Conservation (phyloP, 176 grass and related monocot genomes). For the Secale cereale region DNA sequence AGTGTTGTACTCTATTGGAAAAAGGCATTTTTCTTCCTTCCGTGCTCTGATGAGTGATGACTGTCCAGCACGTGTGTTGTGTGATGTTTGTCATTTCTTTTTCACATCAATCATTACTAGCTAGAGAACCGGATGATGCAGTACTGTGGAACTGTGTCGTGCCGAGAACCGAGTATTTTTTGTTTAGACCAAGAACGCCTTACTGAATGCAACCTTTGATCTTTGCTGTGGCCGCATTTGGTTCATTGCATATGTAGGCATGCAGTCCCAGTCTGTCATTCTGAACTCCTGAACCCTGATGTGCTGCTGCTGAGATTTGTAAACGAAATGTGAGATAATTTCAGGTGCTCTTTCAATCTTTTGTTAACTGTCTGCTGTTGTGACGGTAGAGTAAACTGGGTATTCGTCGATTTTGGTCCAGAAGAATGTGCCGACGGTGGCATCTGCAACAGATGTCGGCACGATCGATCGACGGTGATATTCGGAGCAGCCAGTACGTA, state of each 20-base stretch:
- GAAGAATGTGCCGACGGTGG: not conserved
- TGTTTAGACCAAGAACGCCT: not conserved
- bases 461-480: not conserved
- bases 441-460: not conserved
- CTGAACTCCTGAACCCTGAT: not conserved
- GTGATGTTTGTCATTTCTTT: not conserved
- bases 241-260: not conserved
- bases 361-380: not conserved
- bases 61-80: not conserved
- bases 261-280: not conserved
- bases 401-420: not conserved
- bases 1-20: slow-evolving; percentile 9
- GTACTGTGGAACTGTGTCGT: not conserved
- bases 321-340: not conserved
- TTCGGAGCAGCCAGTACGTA: not conserved
- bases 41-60: not conserved
- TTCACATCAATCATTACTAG: not conserved
- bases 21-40: not conserved
- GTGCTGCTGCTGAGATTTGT: not conserved
- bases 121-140: not conserved
- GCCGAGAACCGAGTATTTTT: not conserved
- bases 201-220: not conserved
- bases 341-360: not conserved
- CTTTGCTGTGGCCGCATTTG: not conserved
- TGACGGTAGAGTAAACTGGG: not conserved